These are phyloP conservation scores for Talaromyces sp. DNA, from an alignment of 2,329 filamentous ascomycete species.

Conservation along the genomic window DNA sequence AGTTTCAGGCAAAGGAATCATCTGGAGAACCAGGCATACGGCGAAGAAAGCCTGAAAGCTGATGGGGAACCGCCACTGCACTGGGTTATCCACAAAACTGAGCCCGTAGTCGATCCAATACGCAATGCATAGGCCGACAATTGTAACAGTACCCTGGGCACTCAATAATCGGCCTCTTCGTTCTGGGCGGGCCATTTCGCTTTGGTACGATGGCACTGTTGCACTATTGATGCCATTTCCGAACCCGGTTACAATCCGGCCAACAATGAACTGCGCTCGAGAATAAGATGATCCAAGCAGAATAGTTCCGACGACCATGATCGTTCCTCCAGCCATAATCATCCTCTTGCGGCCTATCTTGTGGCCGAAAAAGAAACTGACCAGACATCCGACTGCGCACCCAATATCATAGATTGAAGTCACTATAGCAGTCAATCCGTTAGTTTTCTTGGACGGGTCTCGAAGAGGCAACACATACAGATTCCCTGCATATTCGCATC, in stretches of 20 bases:
- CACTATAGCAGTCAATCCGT: neutral
- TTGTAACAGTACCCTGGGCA: constrained; percentile 22
- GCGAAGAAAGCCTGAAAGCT: constrained; percentile 38
- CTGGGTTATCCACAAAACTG: constrained; percentile 22
- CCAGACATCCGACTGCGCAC: constrained; percentile 25
- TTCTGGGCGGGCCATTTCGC: neutral
- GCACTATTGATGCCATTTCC: constrained; percentile 18
- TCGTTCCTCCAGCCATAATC: constrained; percentile 36
- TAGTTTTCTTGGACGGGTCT: constrained; percentile 2
- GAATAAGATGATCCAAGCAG: constrained; percentile 37
- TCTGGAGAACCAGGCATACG: constrained; percentile 27
- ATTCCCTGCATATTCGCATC: constrained; percentile 34
- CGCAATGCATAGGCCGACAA: constrained; percentile 42
- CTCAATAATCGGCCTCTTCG: constrained; percentile 14
- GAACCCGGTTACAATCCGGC: constrained; percentile 43
- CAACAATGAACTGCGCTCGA: constrained; percentile 41
- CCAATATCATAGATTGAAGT: constrained; percentile 20
- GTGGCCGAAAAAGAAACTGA: constrained; percentile 34
- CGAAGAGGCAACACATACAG: constrained; percentile 14
- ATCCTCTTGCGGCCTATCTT: constrained; percentile 38
- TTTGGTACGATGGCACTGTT: constrained; percentile 3
- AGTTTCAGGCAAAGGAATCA: constrained; percentile 35
- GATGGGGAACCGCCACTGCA: constrained; percentile 42
- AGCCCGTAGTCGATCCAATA: constrained; percentile 36
- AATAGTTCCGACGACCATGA: constrained; percentile 42